A percentile compares a stretch with the other conserved stretches of the same genome.
These are phyloP conservation scores for Candida sphagnicola DNA, from an alignment of 805 yeast genomes.

Conservation along the genomic window DNA sequence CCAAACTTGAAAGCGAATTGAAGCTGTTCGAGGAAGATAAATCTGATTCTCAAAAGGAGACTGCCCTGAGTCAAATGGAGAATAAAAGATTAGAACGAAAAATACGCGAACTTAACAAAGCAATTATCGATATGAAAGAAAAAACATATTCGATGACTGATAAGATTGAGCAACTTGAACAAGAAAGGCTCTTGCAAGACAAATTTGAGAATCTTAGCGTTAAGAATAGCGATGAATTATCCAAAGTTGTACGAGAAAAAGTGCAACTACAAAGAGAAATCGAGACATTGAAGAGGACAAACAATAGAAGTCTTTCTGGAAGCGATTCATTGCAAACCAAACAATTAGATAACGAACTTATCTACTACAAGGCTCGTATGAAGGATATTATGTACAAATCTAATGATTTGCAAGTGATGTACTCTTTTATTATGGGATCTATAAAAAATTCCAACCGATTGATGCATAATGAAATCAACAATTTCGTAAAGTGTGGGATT, in stretches of 20 bases:
- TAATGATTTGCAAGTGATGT: slow-evolving; percentile 33
- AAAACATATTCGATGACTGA: slow-evolving; percentile 10
- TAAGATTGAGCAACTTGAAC: neutral
- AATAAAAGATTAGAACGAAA: neutral
- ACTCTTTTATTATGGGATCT: slow-evolving; percentile 25
- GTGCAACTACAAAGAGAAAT: slow-evolving; percentile 22
- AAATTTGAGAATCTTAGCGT: neutral
- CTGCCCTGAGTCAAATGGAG: neutral
- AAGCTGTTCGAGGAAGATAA: slow-evolving; percentile 7
- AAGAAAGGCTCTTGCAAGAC: neutral
- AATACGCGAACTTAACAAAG: slow-evolving; percentile 10
- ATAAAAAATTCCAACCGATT: slow-evolving; percentile 23
- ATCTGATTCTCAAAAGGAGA: slow-evolving; percentile 4
- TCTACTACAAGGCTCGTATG: slow-evolving; percentile 44
- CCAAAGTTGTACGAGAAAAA: slow-evolving; percentile 13
- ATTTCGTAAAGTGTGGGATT: slow-evolving; percentile 27
- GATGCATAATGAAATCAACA: slow-evolving; percentile 23
- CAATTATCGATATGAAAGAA: slow-evolving; percentile 15
- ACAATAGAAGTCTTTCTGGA: slow-evolving; percentile 25
- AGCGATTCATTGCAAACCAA: slow-evolving; percentile 26
- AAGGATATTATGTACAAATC: slow-evolving; percentile 37
- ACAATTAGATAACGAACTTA: slow-evolving; percentile 33
- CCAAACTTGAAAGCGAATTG: slow-evolving; percentile 4
- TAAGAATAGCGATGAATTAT: slow-evolving; percentile 2
- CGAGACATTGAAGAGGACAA: slow-evolving; percentile 26